A percentile compares a stretch with the other conserved stretches of the same genome.
phyloP scores from a whole-genome alignment of 2,329 filamentous ascomycete species.

The Trichoderma sp. region DNA sequence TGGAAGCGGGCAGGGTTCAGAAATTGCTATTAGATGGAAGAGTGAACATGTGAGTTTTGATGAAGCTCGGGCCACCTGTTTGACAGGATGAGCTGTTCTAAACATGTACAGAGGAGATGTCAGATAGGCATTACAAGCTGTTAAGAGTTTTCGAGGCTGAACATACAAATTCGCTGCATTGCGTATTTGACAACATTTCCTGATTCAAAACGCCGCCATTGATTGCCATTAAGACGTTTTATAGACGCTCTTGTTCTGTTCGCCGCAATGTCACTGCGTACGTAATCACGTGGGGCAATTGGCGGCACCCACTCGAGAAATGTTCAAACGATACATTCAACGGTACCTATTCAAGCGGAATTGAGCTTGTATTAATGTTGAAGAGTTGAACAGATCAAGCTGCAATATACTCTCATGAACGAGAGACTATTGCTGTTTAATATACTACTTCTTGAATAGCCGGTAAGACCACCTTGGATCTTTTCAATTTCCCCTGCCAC shows the following conservation, averaged over 20 bases:
- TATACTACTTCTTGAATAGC: background rate
- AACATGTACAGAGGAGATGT: background rate
- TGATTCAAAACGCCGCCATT: background rate
- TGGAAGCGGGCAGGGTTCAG: background rate
- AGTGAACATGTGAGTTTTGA: background rate
- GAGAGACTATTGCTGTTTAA: background rate
- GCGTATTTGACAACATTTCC: background rate
- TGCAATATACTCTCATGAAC: background rate
- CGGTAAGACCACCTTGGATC: background rate
- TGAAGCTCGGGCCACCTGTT: background rate
- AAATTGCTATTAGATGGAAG: background rate
- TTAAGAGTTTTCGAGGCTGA: background rate
- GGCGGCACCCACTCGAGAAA: background rate
- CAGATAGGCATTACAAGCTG: too few relatives aligned
- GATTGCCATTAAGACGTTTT: background rate
- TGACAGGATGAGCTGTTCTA: background rate
- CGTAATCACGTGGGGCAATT: constrained; percentile 3
- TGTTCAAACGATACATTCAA: background rate
- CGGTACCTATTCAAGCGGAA: background rate
- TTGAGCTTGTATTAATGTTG: background rate
- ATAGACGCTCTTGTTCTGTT: background rate
- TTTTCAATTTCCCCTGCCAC: background rate
- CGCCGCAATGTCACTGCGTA: background rate
- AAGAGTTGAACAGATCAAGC: background rate
- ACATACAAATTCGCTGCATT: background rate